phyloP scores from a whole-genome alignment of 1,139 yeast species.

The Blastobotrys malaysiensis region DNA sequence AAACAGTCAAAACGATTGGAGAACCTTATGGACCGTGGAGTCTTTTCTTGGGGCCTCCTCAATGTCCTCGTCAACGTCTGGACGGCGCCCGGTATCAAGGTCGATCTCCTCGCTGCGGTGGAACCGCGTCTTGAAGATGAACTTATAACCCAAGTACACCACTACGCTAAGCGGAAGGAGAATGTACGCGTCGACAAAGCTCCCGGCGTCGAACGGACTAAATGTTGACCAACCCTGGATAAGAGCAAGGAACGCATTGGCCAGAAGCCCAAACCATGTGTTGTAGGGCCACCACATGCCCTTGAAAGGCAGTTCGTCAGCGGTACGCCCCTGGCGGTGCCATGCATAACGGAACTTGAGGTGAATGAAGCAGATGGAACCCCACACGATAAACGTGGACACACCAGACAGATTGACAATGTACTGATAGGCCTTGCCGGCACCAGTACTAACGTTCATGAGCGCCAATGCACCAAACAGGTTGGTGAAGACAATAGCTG shows the following conservation, averaged over 20 bases:
- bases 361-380: conserved; percentile 46
- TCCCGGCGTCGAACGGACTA: conserved; percentile 53
- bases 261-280: conserved; percentile 46
- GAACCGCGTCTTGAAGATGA: conserved; percentile 42
- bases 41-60: neutral
- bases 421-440: conserved; percentile 74
- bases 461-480: conserved; percentile 49
- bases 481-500: conserved; percentile 43
- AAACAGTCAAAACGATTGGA: neutral
- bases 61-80: conserved; percentile 26
- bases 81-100: conserved; percentile 37
- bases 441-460: conserved; percentile 59
- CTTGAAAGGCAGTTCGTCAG: conserved; percentile 48
- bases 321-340: conserved; percentile 42
- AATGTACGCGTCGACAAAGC: conserved; percentile 62
- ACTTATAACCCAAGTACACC: conserved; percentile 39
- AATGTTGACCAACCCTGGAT: conserved; percentile 68
- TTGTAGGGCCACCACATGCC: conserved; percentile 51
- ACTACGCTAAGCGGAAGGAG: conserved; percentile 53
- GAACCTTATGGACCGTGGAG: neutral
- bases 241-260: conserved; percentile 51
- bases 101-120: conserved; percentile 42
- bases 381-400: conserved; percentile 49
- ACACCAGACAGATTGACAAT: conserved; percentile 70
- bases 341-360: conserved; percentile 50